Evolutionary conservation across 1,139 yeast genomes (phyloP), one percentile per base, ranked within the genome.

Genomic region (Geotrichum reessii): DNA sequence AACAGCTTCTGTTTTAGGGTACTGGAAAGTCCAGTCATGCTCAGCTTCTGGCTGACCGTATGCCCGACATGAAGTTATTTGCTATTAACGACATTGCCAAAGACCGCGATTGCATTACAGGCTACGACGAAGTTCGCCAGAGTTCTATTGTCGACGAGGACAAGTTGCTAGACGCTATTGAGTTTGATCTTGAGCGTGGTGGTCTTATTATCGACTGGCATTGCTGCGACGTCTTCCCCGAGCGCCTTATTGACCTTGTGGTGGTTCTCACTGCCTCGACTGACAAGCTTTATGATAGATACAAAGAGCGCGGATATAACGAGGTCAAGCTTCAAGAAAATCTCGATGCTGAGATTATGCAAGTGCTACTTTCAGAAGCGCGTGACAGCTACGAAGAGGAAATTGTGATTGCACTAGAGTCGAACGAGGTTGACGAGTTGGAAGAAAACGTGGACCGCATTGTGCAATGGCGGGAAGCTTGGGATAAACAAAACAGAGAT

Each of bases 341-440:
- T 70, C 76, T 95, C 58, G 98, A 93, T 71, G 95, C 97, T 63
- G 99, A 93, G 72, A 93, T 95, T 64, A 95, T 93, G 99, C 93
- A 92, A 66, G 90, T 93, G 25, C 81, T 95, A 25, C 74, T 86
- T 53, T 87, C 86, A 65, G 99, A 95, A 66, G 99, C 99, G 0
- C 76, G 81, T 59, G 97, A 90, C 44, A 80, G 86, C 46, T 93
- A 90, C 69, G 87, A 80, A 46, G 84, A 84, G 31, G 89, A 87
- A 62, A 83, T 91, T 27, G 95, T 95, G 47, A 87, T 93, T 56
- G 95, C 87, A 66, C 78, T 93, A 64, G 76, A 74, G 48, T 87
- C 96, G 59, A 84, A 92, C 69, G 73, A 78, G 25, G 84, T 83
- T 6, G 95, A 87, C 55, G 86, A 91, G 53, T 80, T 90, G 79